A percentile compares a stretch with the other conserved stretches of the same genome.
These are phyloP conservation scores for Fusarium dimerum DNA, from an alignment of 2,329 filamentous ascomycete species.

Conservation along the genomic window DNA sequence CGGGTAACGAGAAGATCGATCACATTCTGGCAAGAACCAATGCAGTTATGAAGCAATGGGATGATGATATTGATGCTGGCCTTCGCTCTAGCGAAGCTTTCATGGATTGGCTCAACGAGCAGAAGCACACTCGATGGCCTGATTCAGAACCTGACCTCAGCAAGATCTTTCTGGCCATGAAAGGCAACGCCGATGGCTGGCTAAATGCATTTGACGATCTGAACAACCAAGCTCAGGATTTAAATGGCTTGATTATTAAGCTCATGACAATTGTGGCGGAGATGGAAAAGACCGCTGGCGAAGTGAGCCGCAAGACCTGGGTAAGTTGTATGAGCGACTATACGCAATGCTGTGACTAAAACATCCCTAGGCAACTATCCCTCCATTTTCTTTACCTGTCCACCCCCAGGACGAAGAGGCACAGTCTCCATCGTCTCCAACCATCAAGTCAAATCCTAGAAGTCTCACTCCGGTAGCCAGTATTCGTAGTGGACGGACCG, in stretches of 20 bases:
- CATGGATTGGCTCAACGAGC: constrained; percentile 69
- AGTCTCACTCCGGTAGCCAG: constrained; percentile 19
- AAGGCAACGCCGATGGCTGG: constrained; percentile 91
- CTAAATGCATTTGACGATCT: constrained; percentile 76
- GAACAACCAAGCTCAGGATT: constrained; percentile 68
- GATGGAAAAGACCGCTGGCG: constrained; percentile 82
- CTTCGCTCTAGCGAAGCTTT: constrained; percentile 76
- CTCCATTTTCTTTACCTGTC: constrained; percentile 25
- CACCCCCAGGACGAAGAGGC: constrained; percentile 8
- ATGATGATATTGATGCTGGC: constrained; percentile 79
- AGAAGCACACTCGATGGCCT: constrained; percentile 61
- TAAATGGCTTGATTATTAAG: constrained; percentile 70
- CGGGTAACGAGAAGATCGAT: constrained; percentile 88
- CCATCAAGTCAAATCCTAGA: constrained; percentile 9
- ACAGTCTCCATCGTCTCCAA: constrained; percentile 8
- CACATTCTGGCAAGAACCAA: constrained; percentile 83
- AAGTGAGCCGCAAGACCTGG: constrained; percentile 76
- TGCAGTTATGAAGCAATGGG: constrained; percentile 71
- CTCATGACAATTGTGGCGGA: constrained; percentile 78
- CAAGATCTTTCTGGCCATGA: constrained; percentile 86
- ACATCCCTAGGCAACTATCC: constrained; percentile 25
- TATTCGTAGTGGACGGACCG: constrained; percentile 20
- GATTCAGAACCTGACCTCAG: constrained; percentile 61
- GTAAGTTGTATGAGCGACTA: constrained; percentile 47
- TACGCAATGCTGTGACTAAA: neutral